A percentile compares a stretch with the other conserved stretches of the same genome.
Conservation (phyloP, 140 eudicot species). For the Oenanthe javanica region DNA sequence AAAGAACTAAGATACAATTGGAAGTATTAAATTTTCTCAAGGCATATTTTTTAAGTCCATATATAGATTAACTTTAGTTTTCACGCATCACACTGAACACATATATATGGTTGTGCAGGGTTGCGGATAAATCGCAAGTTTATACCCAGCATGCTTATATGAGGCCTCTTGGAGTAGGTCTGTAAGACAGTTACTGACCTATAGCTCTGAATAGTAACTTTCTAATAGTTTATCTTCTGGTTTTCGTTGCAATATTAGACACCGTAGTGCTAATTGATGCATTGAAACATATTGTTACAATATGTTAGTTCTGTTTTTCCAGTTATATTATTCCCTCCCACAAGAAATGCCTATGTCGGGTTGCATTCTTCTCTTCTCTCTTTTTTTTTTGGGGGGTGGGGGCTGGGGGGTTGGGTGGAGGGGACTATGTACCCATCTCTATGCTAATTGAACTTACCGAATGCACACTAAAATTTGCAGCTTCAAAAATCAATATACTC, state of each 20-base stretch:
- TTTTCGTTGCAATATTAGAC: too few species aligned
- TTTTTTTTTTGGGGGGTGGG: too few species aligned
- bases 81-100: not conserved
- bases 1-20: not conserved
- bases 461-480: not conserved
- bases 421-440: too few species aligned
- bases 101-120: conserved; percentile 37
- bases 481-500: not conserved
- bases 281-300: too few species aligned
- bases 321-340: too few species aligned
- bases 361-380: too few species aligned
- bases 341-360: too few species aligned
- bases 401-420: too few species aligned
- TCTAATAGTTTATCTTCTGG: not conserved
- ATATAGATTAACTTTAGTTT: not conserved
- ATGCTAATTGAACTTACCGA: not conserved
- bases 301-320: too few species aligned
- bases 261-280: too few species aligned
- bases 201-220: not conserved
- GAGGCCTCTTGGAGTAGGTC: conserved; percentile 99
- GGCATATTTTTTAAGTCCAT: not conserved
- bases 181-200: conserved; percentile 30
- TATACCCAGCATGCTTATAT: conserved; percentile 98
- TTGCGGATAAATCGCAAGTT: conserved; percentile 96
- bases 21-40: not conserved